A percentile compares a stretch with the other conserved stretches of the same genome.
These are phyloP conservation scores for Botryotinia globosa DNA, from an alignment of 2,329 filamentous ascomycete species.

Conservation along the genomic window DNA sequence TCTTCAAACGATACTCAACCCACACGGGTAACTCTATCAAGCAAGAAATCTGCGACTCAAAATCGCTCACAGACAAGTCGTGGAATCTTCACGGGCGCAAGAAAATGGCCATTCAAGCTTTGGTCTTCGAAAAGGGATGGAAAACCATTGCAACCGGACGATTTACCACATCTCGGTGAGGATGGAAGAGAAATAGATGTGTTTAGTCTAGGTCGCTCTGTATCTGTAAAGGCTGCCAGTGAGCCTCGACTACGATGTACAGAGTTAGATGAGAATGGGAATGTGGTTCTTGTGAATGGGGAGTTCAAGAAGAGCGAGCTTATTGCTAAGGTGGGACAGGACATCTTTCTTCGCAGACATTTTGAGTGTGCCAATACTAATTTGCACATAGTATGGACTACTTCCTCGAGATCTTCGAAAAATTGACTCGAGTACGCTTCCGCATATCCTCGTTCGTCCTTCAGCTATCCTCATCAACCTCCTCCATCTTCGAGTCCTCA, in stretches of 20 bases:
- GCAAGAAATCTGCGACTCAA: conserved; percentile 20
- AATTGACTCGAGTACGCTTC: conserved; percentile 93
- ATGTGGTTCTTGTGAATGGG: conserved; percentile 87
- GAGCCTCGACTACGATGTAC: conserved; percentile 89
- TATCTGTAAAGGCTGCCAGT: conserved; percentile 73
- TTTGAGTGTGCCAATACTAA: conserved; percentile 26
- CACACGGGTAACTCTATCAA: conserved; percentile 13
- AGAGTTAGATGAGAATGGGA: conserved; percentile 88
- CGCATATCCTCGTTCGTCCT: conserved; percentile 90
- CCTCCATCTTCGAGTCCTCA: conserved; percentile 91
- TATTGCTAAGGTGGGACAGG: conserved; percentile 72
- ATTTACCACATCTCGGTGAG: conserved; percentile 54
- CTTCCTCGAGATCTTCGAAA: conserved; percentile 93
- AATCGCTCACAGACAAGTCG: conserved; percentile 24
- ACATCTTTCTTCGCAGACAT: conserved; percentile 26
- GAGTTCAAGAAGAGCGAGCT: conserved; percentile 98
- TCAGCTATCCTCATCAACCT: conserved; percentile 93
- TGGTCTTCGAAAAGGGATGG: conserved; percentile 30
- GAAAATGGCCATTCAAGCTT: conserved; percentile 32
- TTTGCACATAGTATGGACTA: conserved; percentile 68
- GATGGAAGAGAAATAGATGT: conserved; percentile 58
- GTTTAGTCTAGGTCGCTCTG: conserved; percentile 67
- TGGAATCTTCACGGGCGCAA: conserved; percentile 24
- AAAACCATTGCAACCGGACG: conserved; percentile 51
- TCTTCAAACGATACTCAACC: conserved; percentile 7